Percentiles rank a stretch among this genome's conserved stretches.
Conservation (phyloP, 2,329 filamentous ascomycete genomes). For the Amauroascus verrucosus region DNA sequence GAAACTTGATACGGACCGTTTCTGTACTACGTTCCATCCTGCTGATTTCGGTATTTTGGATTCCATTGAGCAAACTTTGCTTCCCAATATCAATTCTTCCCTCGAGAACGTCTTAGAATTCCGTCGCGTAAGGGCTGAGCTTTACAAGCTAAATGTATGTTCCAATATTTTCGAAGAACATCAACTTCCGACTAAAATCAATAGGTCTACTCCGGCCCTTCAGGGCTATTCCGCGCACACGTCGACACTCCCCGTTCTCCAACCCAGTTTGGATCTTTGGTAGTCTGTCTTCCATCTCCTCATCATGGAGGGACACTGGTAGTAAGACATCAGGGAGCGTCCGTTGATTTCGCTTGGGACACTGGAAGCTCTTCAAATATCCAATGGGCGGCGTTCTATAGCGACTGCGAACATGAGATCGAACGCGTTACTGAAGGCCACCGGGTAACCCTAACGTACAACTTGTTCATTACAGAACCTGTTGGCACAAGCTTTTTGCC, state of each 20-base stretch:
- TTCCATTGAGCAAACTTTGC: slow-evolving; percentile 38
- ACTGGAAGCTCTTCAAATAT: slow-evolving; percentile 18
- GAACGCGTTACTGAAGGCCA: slow-evolving; percentile 42
- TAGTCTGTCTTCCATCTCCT: slow-evolving; percentile 40
- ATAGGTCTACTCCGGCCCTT: slow-evolving; percentile 44
- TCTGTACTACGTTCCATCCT: slow-evolving; percentile 44
- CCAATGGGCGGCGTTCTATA: slow-evolving; percentile 32
- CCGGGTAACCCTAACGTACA: slow-evolving; percentile 51
- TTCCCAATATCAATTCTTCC: slow-evolving; percentile 25
- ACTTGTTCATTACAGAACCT: slow-evolving; percentile 39
- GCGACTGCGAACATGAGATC: slow-evolving; percentile 31
- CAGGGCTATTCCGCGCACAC: slow-evolving; percentile 43
- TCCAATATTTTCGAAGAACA: not conserved
- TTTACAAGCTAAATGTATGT: slow-evolving; percentile 48
- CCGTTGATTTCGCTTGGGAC: slow-evolving; percentile 24
- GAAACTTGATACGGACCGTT: slow-evolving; percentile 41
- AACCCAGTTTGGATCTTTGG: slow-evolving; percentile 45
- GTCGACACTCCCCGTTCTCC: slow-evolving; percentile 45
- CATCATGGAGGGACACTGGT: slow-evolving; percentile 28
- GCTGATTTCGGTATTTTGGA: slow-evolving; percentile 46
- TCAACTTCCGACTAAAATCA: not conserved
- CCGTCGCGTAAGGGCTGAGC: slow-evolving; percentile 40
- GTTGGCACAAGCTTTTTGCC: slow-evolving; percentile 20
- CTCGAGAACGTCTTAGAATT: slow-evolving; percentile 14
- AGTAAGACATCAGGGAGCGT: slow-evolving; percentile 26